Conservation (phyloP, 1,284 basidiomycete species). For the Acaromyces ingoldii region DNA sequence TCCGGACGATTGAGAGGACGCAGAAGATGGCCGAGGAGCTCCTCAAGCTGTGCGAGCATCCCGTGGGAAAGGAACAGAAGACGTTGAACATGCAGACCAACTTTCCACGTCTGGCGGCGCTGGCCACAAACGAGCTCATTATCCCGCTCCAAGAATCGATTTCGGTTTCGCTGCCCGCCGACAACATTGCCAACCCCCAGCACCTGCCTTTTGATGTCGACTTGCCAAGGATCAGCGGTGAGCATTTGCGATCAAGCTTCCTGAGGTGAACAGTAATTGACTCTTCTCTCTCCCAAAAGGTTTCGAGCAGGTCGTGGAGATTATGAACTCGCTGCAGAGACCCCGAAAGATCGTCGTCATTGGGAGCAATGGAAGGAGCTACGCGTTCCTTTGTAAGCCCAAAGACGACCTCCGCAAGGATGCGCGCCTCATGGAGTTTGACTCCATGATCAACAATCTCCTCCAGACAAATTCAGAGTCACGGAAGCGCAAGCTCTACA, state of each 20-base stretch:
- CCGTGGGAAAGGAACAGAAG: slow-evolving; percentile 25
- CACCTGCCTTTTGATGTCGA: no score
- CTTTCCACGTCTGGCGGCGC: slow-evolving; percentile 32
- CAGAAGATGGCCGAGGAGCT: slow-evolving; percentile 45
- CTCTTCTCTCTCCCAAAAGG: no score
- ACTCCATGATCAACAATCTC: slow-evolving; percentile 95
- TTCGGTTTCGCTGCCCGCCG: slow-evolving; percentile 69
- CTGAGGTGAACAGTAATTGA: no score
- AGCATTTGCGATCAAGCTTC: no score
- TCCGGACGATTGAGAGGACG: slow-evolving; percentile 28
- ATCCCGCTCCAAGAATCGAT: slow-evolving; percentile 89
- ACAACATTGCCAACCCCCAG: no score
- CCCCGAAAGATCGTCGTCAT: slow-evolving; percentile 85
- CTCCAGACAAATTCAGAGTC: slow-evolving; percentile 87
- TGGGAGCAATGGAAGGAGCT: slow-evolving; percentile 75
- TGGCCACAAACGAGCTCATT: slow-evolving; percentile 30
- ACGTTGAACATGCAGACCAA: slow-evolving; percentile 28
- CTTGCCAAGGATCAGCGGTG: no score
- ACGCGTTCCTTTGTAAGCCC: slow-evolving; percentile 93
- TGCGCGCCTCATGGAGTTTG: slow-evolving; percentile 95
- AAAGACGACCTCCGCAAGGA: slow-evolving; percentile 98
- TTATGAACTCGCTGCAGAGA: slow-evolving; percentile 89
- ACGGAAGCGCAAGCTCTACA: slow-evolving; percentile 54
- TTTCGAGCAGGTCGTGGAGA: slow-evolving; percentile 70
- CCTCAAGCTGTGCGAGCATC: slow-evolving; percentile 40